These are phyloP conservation scores for Darksidea phi DNA, from an alignment of 495 filamentous ascomycete genomes.

Conservation along the genomic window DNA sequence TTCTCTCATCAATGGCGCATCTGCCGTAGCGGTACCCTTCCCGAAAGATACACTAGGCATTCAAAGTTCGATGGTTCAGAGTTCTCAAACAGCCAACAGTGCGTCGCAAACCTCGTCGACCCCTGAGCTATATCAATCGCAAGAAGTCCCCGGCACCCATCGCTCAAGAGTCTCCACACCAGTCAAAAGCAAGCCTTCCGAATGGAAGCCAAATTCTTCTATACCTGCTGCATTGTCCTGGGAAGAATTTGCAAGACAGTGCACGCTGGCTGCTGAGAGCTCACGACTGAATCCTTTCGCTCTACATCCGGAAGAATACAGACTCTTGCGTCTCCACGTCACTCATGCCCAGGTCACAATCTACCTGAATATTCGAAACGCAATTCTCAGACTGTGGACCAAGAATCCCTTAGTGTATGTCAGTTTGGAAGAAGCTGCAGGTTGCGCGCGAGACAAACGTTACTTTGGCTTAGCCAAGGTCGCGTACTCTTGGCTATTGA, in stretches of 20 bases:
- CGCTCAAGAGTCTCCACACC: conserved; percentile 5
- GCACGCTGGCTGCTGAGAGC: conserved; percentile 80
- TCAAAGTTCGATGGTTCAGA: background rate
- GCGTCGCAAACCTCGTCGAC: conserved; percentile 16
- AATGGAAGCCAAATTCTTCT: conserved; percentile 47
- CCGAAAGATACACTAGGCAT: conserved; percentile 1
- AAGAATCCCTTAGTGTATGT: conserved; percentile 87
- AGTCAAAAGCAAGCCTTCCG: conserved; percentile 9
- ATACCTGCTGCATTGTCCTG: conserved; percentile 73
- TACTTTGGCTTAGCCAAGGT: conserved; percentile 88
- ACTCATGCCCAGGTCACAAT: conserved; percentile 86
- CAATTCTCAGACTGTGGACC: conserved; percentile 87
- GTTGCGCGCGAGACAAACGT: conserved; percentile 85
- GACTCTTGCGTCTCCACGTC: conserved; percentile 73
- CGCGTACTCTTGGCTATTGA: conserved; percentile 87
- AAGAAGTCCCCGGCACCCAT: conserved; percentile 1
- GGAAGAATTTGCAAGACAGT: conserved; percentile 80
- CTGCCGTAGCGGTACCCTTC: background rate
- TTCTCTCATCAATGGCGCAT: conserved; percentile 1
- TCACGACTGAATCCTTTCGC: conserved; percentile 88
- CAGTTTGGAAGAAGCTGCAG: conserved; percentile 81
- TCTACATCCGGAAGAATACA: conserved; percentile 82
- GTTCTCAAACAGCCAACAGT: background rate
- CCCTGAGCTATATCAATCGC: conserved; percentile 29
- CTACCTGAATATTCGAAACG: conserved; percentile 97